These are phyloP conservation scores for Entonaema liquescens DNA, from an alignment of 495 filamentous ascomycete species.

Conservation along the genomic window DNA sequence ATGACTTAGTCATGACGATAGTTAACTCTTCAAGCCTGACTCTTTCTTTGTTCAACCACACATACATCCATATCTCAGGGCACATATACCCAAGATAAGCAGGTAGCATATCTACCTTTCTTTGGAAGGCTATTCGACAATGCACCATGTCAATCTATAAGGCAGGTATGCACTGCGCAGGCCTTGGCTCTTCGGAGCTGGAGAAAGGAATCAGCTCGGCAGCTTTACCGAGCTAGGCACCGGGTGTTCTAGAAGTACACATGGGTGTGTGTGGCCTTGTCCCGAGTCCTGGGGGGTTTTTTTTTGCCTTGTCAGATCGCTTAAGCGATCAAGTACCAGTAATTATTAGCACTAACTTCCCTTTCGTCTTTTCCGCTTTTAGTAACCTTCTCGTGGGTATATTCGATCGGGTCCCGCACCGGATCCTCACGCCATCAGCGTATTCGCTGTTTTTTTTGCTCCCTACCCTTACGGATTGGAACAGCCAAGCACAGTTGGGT, in stretches of 20 bases:
- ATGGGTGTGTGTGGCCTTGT: not conserved
- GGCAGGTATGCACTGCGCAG: too few relatives aligned
- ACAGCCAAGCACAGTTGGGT: too few relatives aligned
- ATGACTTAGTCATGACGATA: not conserved
- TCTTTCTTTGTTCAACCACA: not conserved
- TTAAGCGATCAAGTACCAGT: constrained; percentile 2
- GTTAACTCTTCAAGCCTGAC: not conserved
- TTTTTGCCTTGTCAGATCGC: constrained; percentile 32
- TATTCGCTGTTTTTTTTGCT: not conserved
- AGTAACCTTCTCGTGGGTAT: constrained; percentile 38
- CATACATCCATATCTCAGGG: too few relatives aligned
- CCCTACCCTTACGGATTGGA: constrained; percentile 10
- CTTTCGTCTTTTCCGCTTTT: constrained; percentile 32
- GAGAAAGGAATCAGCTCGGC: constrained; percentile 18
- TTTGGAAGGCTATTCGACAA: not conserved
- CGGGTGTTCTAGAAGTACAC: constrained; percentile 33
- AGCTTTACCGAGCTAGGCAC: constrained; percentile 27
- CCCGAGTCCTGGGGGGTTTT: not conserved
- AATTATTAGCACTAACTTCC: not conserved
- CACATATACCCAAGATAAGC: constrained; percentile 19
- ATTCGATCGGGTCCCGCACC: constrained; percentile 13
- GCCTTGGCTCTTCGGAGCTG: constrained; percentile 3
- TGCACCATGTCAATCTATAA: too few relatives aligned
- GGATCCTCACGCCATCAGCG: not conserved
- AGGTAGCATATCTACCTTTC: constrained; percentile 13